These are phyloP conservation scores for Cystofilobasidium capitatum DNA, from an alignment of 768 basidiomycete genomes.

Conservation along the genomic window DNA sequence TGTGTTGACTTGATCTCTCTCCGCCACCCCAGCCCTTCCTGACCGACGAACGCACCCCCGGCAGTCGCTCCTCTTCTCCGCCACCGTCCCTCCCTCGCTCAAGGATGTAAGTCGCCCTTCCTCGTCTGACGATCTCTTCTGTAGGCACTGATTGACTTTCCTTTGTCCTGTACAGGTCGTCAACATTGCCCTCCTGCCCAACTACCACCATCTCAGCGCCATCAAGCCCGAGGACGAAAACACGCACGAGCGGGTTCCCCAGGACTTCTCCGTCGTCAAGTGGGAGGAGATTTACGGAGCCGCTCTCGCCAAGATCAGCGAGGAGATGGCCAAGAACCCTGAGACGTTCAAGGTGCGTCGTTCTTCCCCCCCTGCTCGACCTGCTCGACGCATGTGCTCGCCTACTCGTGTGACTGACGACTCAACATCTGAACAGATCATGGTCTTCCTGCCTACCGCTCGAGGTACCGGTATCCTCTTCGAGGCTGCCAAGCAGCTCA, in stretches of 20 bases:
- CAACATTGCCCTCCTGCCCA: slow-evolving; percentile 1
- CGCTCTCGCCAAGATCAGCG: neutral
- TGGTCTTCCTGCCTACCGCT: slow-evolving; percentile 62
- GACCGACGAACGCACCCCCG: slow-evolving; percentile 50
- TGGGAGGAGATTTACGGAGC: neutral
- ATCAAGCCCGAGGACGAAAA: slow-evolving; percentile 18
- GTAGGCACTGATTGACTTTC: too few species aligned
- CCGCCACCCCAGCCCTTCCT: neutral
- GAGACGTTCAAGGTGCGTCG: slow-evolving; percentile 31
- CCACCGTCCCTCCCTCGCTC: slow-evolving; percentile 65
- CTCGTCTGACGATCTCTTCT: neutral
- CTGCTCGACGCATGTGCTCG: slow-evolving; percentile 29
- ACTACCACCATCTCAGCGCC: neutral
- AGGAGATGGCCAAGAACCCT: slow-evolving; percentile 4
- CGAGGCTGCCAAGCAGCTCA: slow-evolving; percentile 33
- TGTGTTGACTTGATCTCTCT: neutral
- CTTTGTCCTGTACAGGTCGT: neutral
- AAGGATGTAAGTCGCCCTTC: too few species aligned
- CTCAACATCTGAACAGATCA: slow-evolving; percentile 37
- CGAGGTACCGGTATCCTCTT: slow-evolving; percentile 48
- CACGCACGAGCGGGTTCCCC: slow-evolving; percentile 16
- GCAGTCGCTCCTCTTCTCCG: slow-evolving; percentile 85
- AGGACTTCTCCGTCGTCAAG: slow-evolving; percentile 2
- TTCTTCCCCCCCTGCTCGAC: slow-evolving; percentile 41
- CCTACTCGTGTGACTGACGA: too few species aligned